These are phyloP conservation scores for Austroboletus niveus DNA, from an alignment of 1,284 basidiomycete genomes.

Conservation along the genomic window DNA sequence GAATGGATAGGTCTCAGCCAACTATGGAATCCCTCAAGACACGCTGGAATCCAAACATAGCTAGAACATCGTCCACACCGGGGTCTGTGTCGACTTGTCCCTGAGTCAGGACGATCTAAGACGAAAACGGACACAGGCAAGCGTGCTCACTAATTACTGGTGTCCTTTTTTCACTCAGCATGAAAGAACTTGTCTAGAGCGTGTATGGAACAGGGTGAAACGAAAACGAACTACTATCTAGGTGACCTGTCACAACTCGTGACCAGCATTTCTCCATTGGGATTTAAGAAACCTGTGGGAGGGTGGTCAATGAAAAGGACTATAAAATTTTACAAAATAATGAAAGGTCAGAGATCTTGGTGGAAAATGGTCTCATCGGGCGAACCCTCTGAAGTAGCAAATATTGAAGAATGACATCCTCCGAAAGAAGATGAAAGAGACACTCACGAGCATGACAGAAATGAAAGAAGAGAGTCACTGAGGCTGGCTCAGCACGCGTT, in stretches of 20 bases:
- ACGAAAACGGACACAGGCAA: not conserved
- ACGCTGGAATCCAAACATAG: slow-evolving; percentile 43
- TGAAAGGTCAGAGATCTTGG: slow-evolving; percentile 75
- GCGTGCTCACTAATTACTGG: slow-evolving; percentile 58
- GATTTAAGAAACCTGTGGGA: not conserved
- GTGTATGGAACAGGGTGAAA: not conserved
- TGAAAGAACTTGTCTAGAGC: not conserved
- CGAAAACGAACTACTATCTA: not conserved
- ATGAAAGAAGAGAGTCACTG: not conserved
- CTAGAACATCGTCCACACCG: slow-evolving; percentile 91
- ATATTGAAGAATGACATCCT: slow-evolving; percentile 65
- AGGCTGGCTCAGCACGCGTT: too few relatives aligned
- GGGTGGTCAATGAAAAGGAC: slow-evolving; percentile 2
- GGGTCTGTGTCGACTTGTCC: slow-evolving; percentile 74
- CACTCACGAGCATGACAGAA: slow-evolving; percentile 20
- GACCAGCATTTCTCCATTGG: not conserved
- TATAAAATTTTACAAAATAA: not conserved
- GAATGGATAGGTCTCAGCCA: slow-evolving; percentile 13
- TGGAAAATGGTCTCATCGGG: slow-evolving; percentile 73
- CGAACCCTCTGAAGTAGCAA: slow-evolving; percentile 81
- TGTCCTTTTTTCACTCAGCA: slow-evolving; percentile 23
- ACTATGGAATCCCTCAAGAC: not conserved
- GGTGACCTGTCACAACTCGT: not conserved
- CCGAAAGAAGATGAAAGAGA: slow-evolving; percentile 6
- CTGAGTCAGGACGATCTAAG: slow-evolving; percentile 6